These are phyloP conservation scores for Boletus edulis DNA, from an alignment of 768 basidiomycete species.

Conservation along the genomic window DNA sequence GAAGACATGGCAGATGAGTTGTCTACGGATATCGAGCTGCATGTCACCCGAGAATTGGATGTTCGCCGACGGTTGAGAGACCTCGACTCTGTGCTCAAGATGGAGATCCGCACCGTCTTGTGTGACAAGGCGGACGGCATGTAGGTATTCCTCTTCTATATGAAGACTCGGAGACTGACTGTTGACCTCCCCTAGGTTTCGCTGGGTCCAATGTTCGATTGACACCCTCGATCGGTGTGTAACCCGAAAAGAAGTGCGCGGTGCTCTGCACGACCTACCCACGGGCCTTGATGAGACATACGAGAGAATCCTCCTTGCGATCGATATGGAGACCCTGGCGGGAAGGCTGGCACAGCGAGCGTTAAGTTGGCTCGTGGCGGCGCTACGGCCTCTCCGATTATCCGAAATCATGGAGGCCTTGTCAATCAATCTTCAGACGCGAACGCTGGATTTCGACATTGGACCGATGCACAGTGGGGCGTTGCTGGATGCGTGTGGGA, in stretches of 20 bases:
- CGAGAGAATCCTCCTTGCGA: constrained; percentile 1
- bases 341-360: not conserved
- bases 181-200: not conserved
- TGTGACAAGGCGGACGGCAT: constrained; percentile 1
- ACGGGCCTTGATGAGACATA: constrained; percentile 2
- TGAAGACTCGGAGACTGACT: not conserved
- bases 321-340: not conserved
- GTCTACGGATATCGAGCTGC: not conserved
- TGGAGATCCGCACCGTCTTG: not conserved
- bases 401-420: not conserved
- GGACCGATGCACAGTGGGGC: constrained; percentile 4
- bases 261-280: not conserved
- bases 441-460: not conserved
- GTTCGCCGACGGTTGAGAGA: not conserved
- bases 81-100: not conserved
- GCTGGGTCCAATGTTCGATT: constrained; percentile 3
- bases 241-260: not conserved
- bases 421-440: not conserved
- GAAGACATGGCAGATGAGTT: not conserved
- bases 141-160: not conserved
- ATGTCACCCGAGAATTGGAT: not conserved
- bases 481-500: constrained; percentile 7
- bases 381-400: not conserved
- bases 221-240: not conserved
- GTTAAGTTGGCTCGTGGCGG: constrained; percentile 1